phyloP scores from a whole-genome alignment of 2,329 filamentous ascomycete genomes.

The Nemania serpens region DNA sequence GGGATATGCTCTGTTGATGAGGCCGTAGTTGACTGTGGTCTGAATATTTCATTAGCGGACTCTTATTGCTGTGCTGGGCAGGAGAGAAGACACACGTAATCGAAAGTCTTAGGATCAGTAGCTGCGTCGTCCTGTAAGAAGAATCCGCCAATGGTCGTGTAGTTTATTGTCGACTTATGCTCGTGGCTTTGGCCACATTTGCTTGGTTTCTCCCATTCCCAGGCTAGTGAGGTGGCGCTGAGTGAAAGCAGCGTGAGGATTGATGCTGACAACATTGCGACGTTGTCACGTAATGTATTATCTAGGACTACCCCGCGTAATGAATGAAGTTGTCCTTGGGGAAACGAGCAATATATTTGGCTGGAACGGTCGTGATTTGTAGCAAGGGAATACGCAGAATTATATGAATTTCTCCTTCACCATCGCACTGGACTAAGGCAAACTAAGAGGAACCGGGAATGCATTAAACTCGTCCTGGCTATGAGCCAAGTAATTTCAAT shows the following conservation, averaged over 20 bases:
- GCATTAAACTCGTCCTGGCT: neutral
- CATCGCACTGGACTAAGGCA: neutral
- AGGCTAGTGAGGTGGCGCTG: slow-evolving; percentile 29
- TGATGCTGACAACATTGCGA: slow-evolving; percentile 27
- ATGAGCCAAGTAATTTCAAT: neutral
- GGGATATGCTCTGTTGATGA: slow-evolving; percentile 66
- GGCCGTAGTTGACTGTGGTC: slow-evolving; percentile 66
- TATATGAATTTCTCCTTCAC: neutral
- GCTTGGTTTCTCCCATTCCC: slow-evolving; percentile 32
- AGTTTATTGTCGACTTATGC: slow-evolving; percentile 53
- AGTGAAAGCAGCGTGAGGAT: slow-evolving; percentile 31
- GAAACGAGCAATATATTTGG: neutral
- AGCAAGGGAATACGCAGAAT: neutral
- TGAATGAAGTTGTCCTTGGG: neutral
- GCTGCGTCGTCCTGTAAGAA: slow-evolving; percentile 66
- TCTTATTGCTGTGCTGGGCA: neutral
- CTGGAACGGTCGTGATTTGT: neutral
- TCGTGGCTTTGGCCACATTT: slow-evolving; percentile 29
- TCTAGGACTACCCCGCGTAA: neutral
- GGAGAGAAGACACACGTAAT: slow-evolving; percentile 58
- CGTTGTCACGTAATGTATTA: neutral
- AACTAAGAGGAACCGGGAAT: neutral
- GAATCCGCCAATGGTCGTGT: slow-evolving; percentile 63
- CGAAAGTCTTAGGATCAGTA: slow-evolving; percentile 62
- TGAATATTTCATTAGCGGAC: slow-evolving; percentile 39